These are phyloP conservation scores for Cupressus sempervirens DNA, from an alignment of 75 land plant genomes.

Conservation along the genomic window DNA sequence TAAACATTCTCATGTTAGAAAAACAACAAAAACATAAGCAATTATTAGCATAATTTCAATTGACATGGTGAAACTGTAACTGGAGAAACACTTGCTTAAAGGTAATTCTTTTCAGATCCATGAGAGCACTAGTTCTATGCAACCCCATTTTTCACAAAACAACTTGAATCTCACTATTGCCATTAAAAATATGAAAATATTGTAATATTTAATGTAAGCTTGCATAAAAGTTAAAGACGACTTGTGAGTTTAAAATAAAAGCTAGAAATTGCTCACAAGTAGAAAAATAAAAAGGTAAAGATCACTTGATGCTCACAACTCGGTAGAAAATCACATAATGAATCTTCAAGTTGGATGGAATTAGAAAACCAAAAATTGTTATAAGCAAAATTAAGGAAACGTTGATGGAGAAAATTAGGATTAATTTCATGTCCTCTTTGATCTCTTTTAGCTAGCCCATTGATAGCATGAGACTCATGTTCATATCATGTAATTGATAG, in stretches of 20 bases:
- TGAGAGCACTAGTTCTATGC: not conserved
- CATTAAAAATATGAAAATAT: not conserved
- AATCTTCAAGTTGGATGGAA: not conserved
- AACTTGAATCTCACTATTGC: not conserved
- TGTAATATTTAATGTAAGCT: not conserved
- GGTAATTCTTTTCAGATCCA: not conserved
- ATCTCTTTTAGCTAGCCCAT: not conserved
- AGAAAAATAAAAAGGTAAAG: no score
- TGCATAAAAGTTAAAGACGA: not conserved
- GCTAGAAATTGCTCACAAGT: not conserved
- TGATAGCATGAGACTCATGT: not conserved
- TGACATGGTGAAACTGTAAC: not conserved
- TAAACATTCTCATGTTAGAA: not conserved
- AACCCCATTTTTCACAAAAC: not conserved
- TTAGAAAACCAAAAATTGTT: no score
- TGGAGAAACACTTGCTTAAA: not conserved
- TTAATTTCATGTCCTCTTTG: not conserved
- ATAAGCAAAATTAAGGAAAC: no score
- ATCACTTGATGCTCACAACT: not conserved
- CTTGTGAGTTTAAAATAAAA: not conserved
- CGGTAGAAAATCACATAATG: not conserved
- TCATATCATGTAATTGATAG: not conserved
- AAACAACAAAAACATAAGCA: not conserved
- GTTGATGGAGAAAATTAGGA: not conserved
- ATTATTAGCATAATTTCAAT: not conserved